A percentile compares a stretch with the other conserved stretches of the same genome.
These are phyloP conservation scores for Apostasia ramifera DNA, from an alignment of 106 monocot genomes.

Conservation along the genomic window DNA sequence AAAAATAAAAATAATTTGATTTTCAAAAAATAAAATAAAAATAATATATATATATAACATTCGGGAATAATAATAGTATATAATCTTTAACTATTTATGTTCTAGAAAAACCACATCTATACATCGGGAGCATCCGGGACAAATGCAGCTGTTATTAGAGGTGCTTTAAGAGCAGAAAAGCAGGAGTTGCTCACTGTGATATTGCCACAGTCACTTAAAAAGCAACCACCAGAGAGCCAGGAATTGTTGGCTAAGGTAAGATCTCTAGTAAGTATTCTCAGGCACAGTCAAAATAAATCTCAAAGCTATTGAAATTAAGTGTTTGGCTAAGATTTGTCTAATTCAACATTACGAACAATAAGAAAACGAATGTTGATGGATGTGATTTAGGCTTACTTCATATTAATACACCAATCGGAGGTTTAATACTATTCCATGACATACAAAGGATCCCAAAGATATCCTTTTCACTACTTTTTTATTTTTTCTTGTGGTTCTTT, in stretches of 20 bases:
- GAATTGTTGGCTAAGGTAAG: constrained; percentile 88
- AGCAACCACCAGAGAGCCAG: constrained; percentile 92
- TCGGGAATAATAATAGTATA: background rate
- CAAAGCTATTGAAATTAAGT: too few relatives aligned
- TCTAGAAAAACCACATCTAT: constrained; percentile 95
- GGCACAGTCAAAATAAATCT: too few relatives aligned
- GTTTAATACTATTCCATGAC: too few relatives aligned
- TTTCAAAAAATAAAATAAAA: too few relatives aligned
- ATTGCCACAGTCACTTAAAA: constrained; percentile 86
- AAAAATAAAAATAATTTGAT: background rate
- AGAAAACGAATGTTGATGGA: too few relatives aligned
- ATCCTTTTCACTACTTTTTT: too few relatives aligned
- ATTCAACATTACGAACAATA: too few relatives aligned
- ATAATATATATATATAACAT: too few relatives aligned
- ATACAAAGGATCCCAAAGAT: too few relatives aligned
- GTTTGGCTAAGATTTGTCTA: too few relatives aligned
- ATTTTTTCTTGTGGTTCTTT: background rate
- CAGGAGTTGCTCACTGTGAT: constrained; percentile 92
- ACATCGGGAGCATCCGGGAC: constrained; percentile 97
- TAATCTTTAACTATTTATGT: background rate
- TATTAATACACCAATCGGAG: too few relatives aligned
- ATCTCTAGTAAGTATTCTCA: background rate
- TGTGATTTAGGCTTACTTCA: too few relatives aligned
- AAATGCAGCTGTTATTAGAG: constrained; percentile 98
- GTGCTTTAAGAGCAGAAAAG: constrained; percentile 91